Base-by-base conservation (phyloP, 768 basidiomycete genomes). In the Pleurotus cornucopiae region DNA sequence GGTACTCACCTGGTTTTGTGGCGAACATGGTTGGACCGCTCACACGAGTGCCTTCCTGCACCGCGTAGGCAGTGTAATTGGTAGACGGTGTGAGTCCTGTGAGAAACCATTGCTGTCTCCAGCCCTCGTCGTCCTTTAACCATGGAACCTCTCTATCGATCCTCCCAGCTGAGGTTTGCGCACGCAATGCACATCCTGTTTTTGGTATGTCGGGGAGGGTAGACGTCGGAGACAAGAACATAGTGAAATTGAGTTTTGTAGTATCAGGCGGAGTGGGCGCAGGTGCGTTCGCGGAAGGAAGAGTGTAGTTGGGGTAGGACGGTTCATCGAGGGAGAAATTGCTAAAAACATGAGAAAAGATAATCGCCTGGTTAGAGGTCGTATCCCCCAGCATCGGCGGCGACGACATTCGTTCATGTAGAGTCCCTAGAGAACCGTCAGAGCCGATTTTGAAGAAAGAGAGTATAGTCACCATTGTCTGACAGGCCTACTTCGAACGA, bases 31-130 rank as follows among this genome's bases (percentile, higher is more conserved):
- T 79, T 0, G 90, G 90, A 2, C 81, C 83, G 55, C 78, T 82
- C 47, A 91, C 77, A 61, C 80, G 78, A 46, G 78, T 74, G 6
- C 69, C 72, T 57, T 82, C 76, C 59, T 82, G 73, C 2, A 90
- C 62, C 12, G 84, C 78, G 63, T 84, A 93, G 0, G 79, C 83
- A 0, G 91, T 92, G 62, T 94, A 94, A 62, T 94, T 94, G 30
- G 87, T 90, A 7, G 73, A 72, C 5, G 85, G 75, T 1, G 72
- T 69, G 14, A 95, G 73, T 0, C 78, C 82, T 0, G 75, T 76
- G 6, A 91, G 57, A 2, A 88, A 64, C 78, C 84, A 94, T 62
- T 92, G 87, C 25, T 69, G 79, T 47, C 89, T 70, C 83, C 83
- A 89, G 0, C 88, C 91, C 0, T 72, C 65, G 0, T 63, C 53